Base-by-base conservation (phyloP, 129 eudicot genomes). In the Arctium minus region DNA sequence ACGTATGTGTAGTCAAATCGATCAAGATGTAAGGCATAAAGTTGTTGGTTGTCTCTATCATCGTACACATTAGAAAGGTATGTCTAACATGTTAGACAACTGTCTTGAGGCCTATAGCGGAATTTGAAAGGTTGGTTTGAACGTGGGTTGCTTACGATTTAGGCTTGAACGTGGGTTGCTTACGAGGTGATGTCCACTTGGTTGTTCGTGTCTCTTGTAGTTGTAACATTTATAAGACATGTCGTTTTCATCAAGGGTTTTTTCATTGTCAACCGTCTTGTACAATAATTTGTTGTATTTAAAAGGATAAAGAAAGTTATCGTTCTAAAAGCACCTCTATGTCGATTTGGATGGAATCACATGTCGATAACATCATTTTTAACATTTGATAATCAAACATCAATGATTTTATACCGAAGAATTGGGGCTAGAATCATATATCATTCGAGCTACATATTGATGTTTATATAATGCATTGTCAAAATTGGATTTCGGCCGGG, bases 101-200 rank as follows among this genome's bases (percentile, higher is more conserved):
- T 60, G 80, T 44, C 70, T 5, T 60, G 36, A 60, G 53, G 32
- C 80, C 83, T 73, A 72, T 72, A 53, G 18, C 32, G 33, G 17
- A 36, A 15, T 60, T 6, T 18, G 60, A 60, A 72, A 72, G 72
- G 27, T 68, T 44, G 70, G 46, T 82, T 44, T 50, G 42, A 76
- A 56, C 50, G 78, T 53, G 78, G 29, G 39, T 30, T 83, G 86
- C 53, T 77, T 71, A 70, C 50, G 50, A 39, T 30, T 77, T 77
- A 71, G 39, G 79, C 38, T 83, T 8, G 13, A 70, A 73, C 74
- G 70, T 18, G 80, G 79, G 71, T 50, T 12, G 3, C 2, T 78
- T 64, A 22, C 27, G 75, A 62, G 82, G 50, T 15, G 3, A 77
- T 72, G 33, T 72, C 75, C 56, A 72, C 70, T 72, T 40, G 42